A percentile compares a stretch with the other conserved stretches of the same genome.
Evolutionary conservation across 1,284 basidiomycete species (phyloP).

Genomic region (Amylostereum areolatum): DNA sequence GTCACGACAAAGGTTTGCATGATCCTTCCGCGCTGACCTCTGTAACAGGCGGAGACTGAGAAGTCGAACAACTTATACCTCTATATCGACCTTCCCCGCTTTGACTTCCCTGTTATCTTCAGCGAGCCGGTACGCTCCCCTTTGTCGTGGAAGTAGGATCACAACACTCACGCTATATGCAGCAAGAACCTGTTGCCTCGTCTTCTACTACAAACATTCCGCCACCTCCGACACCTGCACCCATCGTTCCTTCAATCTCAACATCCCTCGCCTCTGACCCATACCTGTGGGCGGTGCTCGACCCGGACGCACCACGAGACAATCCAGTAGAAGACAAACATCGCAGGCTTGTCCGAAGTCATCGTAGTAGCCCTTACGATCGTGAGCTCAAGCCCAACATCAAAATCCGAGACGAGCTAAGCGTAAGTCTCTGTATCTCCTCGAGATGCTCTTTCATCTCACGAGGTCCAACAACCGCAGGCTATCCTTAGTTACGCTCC

Average conservation of each 20-base stretch:
- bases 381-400: constrained; percentile 96
- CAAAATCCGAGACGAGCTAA: constrained; percentile 90
- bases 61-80: constrained; percentile 89
- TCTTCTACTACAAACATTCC: constrained; percentile 35
- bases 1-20: background rate
- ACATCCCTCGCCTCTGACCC: constrained; percentile 53
- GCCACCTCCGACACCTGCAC: constrained; percentile 27
- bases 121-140: constrained; percentile 64
- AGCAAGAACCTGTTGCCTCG: constrained; percentile 17
- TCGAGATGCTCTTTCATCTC: background rate
- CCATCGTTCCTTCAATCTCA: constrained; percentile 38
- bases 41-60: constrained; percentile 68
- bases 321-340: constrained; percentile 99
- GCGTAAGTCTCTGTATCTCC: constrained; percentile 43
- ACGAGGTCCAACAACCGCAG: constrained; percentile 32
- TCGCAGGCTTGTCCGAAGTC: constrained; percentile 88
- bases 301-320: constrained; percentile 86
- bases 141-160: constrained; percentile 8
- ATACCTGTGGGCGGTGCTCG: constrained; percentile 84
- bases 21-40: background rate
- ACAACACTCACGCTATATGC: constrained; percentile 4
- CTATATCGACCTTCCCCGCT: constrained; percentile 94
- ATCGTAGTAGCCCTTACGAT: constrained; percentile 91
- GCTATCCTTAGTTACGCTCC: constrained; percentile 90
- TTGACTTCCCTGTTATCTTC: constrained; percentile 97